These are phyloP conservation scores for Backusella psychrophila DNA, from an alignment of 192 early-diverging fungal genomes.

Conservation along the genomic window DNA sequence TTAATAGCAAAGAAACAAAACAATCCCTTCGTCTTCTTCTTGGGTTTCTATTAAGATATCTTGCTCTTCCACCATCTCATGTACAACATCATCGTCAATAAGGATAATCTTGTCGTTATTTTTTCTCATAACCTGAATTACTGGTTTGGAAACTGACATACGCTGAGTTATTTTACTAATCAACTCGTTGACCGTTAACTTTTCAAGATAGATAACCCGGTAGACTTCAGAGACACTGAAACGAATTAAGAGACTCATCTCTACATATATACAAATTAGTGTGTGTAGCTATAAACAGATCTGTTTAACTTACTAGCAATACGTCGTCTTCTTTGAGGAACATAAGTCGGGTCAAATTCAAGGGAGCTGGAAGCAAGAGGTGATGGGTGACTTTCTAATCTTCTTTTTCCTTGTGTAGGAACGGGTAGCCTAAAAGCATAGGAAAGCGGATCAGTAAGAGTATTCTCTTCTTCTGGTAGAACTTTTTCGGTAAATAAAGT, in stretches of 20 bases:
- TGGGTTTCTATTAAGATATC: constrained; percentile 52
- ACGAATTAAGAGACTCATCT: constrained; percentile 57
- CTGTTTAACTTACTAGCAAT: constrained; percentile 31
- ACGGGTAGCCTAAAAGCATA: background rate
- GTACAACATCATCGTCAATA: constrained; percentile 58
- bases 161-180: constrained; percentile 50
- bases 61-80: constrained; percentile 63
- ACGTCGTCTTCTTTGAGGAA: constrained; percentile 43
- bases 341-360: constrained; percentile 66
- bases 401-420: background rate
- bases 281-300: background rate
- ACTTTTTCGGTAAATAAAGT: constrained; percentile 33
- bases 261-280: constrained; percentile 5
- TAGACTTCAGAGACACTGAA: constrained; percentile 52
- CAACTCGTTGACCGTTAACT: constrained; percentile 49
- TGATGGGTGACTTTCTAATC: background rate
- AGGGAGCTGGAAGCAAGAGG: constrained; percentile 15
- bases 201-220: constrained; percentile 64
- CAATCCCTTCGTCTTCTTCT: background rate
- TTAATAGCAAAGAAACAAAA: background rate
- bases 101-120: constrained; percentile 50
- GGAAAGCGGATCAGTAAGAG: background rate
- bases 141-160: constrained; percentile 27
- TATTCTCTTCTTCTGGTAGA: background rate
- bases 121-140: background rate